These are phyloP conservation scores for Pseudogymnoascus sp. DNA, from an alignment of 2,329 filamentous ascomycete genomes.

Conservation along the genomic window DNA sequence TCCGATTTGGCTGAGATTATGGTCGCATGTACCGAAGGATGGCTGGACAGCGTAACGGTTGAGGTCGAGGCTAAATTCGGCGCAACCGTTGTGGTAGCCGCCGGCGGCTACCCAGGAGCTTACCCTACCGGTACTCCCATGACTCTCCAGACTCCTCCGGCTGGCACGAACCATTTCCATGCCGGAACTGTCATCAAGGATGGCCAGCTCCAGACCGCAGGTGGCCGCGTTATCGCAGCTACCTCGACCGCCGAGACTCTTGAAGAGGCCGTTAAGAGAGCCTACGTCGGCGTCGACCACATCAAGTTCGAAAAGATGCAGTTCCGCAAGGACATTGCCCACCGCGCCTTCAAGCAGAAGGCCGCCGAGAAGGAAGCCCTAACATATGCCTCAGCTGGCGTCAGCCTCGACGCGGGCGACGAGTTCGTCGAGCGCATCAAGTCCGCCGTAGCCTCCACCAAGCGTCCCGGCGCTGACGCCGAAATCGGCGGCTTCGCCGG, in stretches of 20 bases:
- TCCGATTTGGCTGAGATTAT: conserved; percentile 85
- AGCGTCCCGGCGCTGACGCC: conserved; percentile 79
- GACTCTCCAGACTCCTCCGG: conserved; percentile 39
- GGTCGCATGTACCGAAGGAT: conserved; percentile 73
- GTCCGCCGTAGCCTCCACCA: conserved; percentile 76
- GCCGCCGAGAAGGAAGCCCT: conserved; percentile 44
- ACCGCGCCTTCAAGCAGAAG: conserved; percentile 56
- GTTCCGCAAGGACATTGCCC: conserved; percentile 86
- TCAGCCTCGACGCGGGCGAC: conserved; percentile 92
- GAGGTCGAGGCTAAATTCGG: conserved; percentile 66
- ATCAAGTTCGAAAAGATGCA: conserved; percentile 57
- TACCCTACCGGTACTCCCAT: conserved; percentile 73
- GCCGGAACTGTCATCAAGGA: conserved; percentile 71
- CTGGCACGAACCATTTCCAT: conserved; percentile 71
- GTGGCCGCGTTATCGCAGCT: conserved; percentile 90
- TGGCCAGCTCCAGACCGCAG: conserved; percentile 64
- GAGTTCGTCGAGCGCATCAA: conserved; percentile 90
- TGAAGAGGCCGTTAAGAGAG: conserved; percentile 74
- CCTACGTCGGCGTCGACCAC: conserved; percentile 74
- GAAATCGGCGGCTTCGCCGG: conserved; percentile 95
- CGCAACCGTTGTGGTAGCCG: conserved; percentile 88
- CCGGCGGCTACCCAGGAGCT: conserved; percentile 80
- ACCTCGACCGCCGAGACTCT: conserved; percentile 72
- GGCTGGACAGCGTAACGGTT: conserved; percentile 63
- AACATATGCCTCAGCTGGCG: conserved; percentile 89